Conservation (phyloP, 345 rosid species). For the Gossypium turneri region DNA sequence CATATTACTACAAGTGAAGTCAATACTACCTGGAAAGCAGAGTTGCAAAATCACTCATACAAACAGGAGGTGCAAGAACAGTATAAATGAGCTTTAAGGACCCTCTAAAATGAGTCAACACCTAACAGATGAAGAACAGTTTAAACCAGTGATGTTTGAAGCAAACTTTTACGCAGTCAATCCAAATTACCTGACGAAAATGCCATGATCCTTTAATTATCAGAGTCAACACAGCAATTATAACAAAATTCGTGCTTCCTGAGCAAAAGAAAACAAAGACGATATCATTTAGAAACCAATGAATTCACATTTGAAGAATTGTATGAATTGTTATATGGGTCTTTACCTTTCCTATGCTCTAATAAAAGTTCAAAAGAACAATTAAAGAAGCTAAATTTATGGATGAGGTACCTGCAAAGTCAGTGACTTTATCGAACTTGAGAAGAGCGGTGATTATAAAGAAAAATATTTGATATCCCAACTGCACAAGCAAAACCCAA, state of each 20-base stretch:
- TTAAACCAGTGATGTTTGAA: background rate
- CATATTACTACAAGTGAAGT: conserved; percentile 64
- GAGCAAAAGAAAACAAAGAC: conserved; percentile 10
- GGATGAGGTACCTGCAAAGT: conserved; percentile 67
- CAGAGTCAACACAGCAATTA: conserved; percentile 75
- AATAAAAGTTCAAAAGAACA: background rate
- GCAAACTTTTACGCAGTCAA: background rate
- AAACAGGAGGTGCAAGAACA: no score
- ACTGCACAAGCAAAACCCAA: conserved; percentile 33
- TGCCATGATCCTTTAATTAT: conserved; percentile 74
- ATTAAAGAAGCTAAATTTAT: background rate
- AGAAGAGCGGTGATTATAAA: conserved; percentile 76
- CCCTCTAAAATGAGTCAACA: no score
- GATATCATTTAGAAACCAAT: conserved; percentile 1
- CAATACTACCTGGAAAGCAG: conserved; percentile 56
- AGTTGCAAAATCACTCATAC: conserved; percentile 5
- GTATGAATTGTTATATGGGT: background rate
- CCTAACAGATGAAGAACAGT: no score
- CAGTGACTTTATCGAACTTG: conserved; percentile 88
- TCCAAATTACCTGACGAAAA: conserved; percentile 68
- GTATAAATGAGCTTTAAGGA: no score
- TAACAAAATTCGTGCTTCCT: conserved; percentile 90
- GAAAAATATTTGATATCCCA: conserved; percentile 69
- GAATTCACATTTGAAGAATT: background rate
- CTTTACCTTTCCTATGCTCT: background rate